Evolutionary conservation across 306 rosid species (phyloP).

Genomic region (Dalbergia cultrata): DNA sequence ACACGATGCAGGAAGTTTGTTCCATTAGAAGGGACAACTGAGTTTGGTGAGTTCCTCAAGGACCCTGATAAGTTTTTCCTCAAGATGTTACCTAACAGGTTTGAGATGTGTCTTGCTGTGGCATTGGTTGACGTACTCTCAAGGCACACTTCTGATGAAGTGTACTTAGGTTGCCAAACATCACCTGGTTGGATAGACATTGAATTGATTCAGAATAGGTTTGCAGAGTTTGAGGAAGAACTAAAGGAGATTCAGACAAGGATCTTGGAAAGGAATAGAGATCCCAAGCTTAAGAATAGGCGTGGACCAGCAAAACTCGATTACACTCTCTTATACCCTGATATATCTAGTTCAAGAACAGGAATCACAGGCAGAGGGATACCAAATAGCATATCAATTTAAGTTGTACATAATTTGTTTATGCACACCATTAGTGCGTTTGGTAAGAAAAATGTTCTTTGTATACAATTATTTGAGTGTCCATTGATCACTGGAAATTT

Average conservation of each 20-base stretch:
- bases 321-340: slow-evolving; percentile 58
- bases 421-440: too few species aligned
- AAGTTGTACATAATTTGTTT: slow-evolving; percentile 4
- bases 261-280: slow-evolving; percentile 62
- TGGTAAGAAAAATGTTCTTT: too few species aligned
- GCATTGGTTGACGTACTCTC: slow-evolving; percentile 65
- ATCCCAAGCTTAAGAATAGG: slow-evolving; percentile 71
- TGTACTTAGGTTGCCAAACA: slow-evolving; percentile 60
- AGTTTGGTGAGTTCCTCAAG: slow-evolving; percentile 68
- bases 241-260: slow-evolving; percentile 58
- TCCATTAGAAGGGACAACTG: slow-evolving; percentile 74
- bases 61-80: slow-evolving; percentile 71
- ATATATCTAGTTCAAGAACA: slow-evolving; percentile 51
- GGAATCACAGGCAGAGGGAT: slow-evolving; percentile 62
- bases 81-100: slow-evolving; percentile 65
- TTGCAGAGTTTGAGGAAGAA: slow-evolving; percentile 62
- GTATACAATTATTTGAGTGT: too few species aligned
- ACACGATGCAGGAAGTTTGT: slow-evolving; percentile 61
- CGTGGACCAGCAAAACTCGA: slow-evolving; percentile 59
- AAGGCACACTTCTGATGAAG: slow-evolving; percentile 59
- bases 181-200: slow-evolving; percentile 64
- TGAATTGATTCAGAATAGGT: slow-evolving; percentile 54
- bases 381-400: slow-evolving; percentile 70
- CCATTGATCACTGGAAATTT: too few species aligned
- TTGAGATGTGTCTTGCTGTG: slow-evolving; percentile 61